Conservation (phyloP, 2,329 filamentous ascomycete species). For the Fusarium pininemorale region DNA sequence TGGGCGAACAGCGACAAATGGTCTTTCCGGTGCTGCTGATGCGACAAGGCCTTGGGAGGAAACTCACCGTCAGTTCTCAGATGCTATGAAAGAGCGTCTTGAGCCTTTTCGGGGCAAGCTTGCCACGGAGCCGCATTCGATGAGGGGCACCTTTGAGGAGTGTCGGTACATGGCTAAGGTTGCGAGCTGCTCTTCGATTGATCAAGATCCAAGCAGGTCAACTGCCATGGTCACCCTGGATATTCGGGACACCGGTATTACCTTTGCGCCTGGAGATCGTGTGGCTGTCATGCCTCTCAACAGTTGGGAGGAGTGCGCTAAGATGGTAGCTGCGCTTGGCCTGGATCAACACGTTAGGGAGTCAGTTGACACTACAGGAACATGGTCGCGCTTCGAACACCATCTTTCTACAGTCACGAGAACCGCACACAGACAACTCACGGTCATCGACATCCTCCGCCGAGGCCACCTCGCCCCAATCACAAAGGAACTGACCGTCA, state of each 20-base stretch:
- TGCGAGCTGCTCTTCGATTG: slow-evolving; percentile 56
- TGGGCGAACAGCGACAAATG: slow-evolving; percentile 62
- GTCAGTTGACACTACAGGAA: slow-evolving; percentile 49
- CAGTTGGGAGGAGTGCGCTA: slow-evolving; percentile 63
- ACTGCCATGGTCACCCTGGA: slow-evolving; percentile 62
- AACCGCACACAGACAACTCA: slow-evolving; percentile 47
- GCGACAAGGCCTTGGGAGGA: slow-evolving; percentile 38
- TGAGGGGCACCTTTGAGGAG: slow-evolving; percentile 64
- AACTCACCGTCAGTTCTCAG: slow-evolving; percentile 31
- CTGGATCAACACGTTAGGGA: slow-evolving; percentile 58
- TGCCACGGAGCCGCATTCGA: slow-evolving; percentile 60
- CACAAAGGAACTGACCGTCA: slow-evolving; percentile 60
- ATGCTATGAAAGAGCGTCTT: slow-evolving; percentile 34
- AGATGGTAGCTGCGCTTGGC: slow-evolving; percentile 61
- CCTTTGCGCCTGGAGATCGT: slow-evolving; percentile 62
- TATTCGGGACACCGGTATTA: slow-evolving; percentile 62
- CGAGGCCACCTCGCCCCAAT: slow-evolving; percentile 62
- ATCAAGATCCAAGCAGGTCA: slow-evolving; percentile 55
- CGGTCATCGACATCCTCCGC: slow-evolving; percentile 59
- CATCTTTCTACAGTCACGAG: slow-evolving; percentile 54
- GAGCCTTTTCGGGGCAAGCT: slow-evolving; percentile 54
- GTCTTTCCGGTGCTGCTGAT: slow-evolving; percentile 56
- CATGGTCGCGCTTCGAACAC: slow-evolving; percentile 58
- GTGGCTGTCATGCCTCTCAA: slow-evolving; percentile 65
- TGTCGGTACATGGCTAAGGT: slow-evolving; percentile 60